Percentiles rank a stretch among this genome's conserved stretches.
These are phyloP conservation scores for Suillus alpinus DNA, from an alignment of 768 basidiomycete species.

Conservation along the genomic window DNA sequence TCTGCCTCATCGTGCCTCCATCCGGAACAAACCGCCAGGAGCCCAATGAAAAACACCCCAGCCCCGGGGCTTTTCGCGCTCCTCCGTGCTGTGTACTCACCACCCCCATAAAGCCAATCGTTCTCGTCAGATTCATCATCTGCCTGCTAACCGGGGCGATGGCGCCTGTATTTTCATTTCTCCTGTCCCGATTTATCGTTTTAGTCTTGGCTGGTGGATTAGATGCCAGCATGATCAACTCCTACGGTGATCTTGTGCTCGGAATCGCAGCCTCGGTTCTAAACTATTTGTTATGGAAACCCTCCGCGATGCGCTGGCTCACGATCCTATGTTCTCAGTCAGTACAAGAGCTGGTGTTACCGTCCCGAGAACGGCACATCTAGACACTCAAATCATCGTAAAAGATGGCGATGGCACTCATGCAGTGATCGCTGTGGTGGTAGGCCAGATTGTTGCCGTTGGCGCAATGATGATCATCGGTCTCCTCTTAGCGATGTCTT, in stretches of 20 bases:
- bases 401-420: constrained; percentile 91
- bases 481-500: constrained; percentile 82
- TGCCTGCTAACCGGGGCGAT: constrained; percentile 75
- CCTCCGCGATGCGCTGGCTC: constrained; percentile 70
- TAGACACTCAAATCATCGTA: constrained; percentile 65
- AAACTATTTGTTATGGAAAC: constrained; percentile 84
- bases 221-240: constrained; percentile 58
- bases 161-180: constrained; percentile 90
- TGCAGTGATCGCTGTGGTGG: constrained; percentile 67
- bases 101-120: constrained; percentile 68
- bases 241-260: constrained; percentile 71
- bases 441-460: constrained; percentile 73
- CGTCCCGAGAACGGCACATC: constrained; percentile 53
- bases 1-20: constrained; percentile 39
- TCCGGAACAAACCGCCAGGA: background rate
- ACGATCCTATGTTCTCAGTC: constrained; percentile 60
- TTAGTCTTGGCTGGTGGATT: constrained; percentile 71
- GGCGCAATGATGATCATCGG: constrained; percentile 79
- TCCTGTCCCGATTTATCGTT: constrained; percentile 78
- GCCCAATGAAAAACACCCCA: background rate
- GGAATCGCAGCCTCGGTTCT: constrained; percentile 68
- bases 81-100: constrained; percentile 57
- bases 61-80: constrained; percentile 33
- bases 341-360: constrained; percentile 91
- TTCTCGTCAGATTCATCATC: constrained; percentile 67